A percentile compares a stretch with the other conserved stretches of the same genome.
These are phyloP conservation scores for Argentina anserina DNA, from an alignment of 306 rosid genomes.

Conservation along the genomic window DNA sequence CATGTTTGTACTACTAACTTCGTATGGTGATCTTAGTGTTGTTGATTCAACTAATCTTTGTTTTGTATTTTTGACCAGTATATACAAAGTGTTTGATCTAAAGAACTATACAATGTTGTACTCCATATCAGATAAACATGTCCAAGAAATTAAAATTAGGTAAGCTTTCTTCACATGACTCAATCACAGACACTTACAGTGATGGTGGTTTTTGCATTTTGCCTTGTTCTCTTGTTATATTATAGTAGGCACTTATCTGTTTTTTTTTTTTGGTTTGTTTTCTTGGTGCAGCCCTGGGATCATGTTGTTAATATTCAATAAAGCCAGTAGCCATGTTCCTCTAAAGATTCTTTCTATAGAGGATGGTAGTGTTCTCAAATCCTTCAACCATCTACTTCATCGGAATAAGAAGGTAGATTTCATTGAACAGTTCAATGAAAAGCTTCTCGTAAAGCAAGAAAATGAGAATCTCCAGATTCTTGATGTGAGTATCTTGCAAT, in stretches of 20 bases:
- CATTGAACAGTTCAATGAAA: constrained; percentile 96
- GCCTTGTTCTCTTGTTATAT: background rate
- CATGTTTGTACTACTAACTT: constrained; percentile 3
- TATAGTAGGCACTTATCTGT: background rate
- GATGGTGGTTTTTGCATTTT: background rate
- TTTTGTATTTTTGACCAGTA: constrained; percentile 41
- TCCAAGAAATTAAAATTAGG: constrained; percentile 94
- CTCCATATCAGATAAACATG: constrained; percentile 78
- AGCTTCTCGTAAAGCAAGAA: constrained; percentile 97
- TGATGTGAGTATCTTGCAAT: constrained; percentile 74
- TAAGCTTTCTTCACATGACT: constrained; percentile 22
- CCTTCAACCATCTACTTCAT: constrained; percentile 82
- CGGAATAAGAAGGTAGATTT: constrained; percentile 92
- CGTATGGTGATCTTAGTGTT: constrained; percentile 11
- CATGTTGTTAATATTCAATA: constrained; percentile 73
- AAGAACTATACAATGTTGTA: constrained; percentile 87
- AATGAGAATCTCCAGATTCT: constrained; percentile 94
- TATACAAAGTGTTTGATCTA: constrained; percentile 92
- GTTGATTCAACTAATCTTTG: constrained; percentile 22
- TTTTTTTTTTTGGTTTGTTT: constrained; percentile 17
- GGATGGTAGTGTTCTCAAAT: constrained; percentile 90
- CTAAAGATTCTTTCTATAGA: constrained; percentile 87
- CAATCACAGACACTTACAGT: background rate
- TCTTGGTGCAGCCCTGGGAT: constrained; percentile 68
- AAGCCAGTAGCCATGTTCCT: constrained; percentile 78